These are phyloP conservation scores for Erodium chrysanthum DNA, from an alignment of 441 rosid species.

Conservation along the genomic window DNA sequence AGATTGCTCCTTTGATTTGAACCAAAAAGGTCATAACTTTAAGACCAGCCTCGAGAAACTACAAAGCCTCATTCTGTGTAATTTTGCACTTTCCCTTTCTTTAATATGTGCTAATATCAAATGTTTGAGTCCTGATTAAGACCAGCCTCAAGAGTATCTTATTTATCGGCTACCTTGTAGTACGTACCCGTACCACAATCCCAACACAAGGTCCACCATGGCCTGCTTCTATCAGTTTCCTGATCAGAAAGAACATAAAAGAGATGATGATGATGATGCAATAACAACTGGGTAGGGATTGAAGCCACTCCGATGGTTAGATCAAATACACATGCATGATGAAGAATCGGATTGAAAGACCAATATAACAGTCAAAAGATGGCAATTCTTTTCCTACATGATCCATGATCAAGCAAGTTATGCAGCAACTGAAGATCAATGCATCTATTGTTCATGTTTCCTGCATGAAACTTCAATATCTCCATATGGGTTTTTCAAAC, in stretches of 20 bases:
- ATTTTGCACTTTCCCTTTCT: slow-evolving; percentile 8
- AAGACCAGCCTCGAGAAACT: slow-evolving; percentile 37
- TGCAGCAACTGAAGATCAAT: not conserved
- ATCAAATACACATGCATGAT: not conserved
- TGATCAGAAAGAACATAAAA: not conserved
- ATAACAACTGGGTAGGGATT: not conserved
- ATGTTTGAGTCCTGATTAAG: not conserved
- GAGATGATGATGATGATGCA: not conserved
- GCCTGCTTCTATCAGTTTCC: slow-evolving; percentile 1
- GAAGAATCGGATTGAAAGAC: no score
- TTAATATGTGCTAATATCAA: slow-evolving; percentile 5
- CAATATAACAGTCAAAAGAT: not conserved
- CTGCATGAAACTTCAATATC: slow-evolving; percentile 3
- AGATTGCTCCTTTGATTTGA: slow-evolving; percentile 9
- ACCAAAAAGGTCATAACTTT: slow-evolving; percentile 22
- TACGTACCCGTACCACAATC: slow-evolving; percentile 27
- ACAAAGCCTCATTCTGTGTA: slow-evolving; percentile 20
- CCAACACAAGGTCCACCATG: not conserved
- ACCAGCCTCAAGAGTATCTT: slow-evolving; percentile 11
- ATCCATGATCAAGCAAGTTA: not conserved
- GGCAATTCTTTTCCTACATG: not conserved
- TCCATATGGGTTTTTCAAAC: not conserved
- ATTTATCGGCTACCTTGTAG: slow-evolving; percentile 14
- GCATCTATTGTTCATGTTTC: not conserved
- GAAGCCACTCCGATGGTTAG: slow-evolving; percentile 7